Evolutionary conservation across 2,329 filamentous ascomycete genomes (phyloP).

Genomic region (Rhynchosporium agropyri): DNA sequence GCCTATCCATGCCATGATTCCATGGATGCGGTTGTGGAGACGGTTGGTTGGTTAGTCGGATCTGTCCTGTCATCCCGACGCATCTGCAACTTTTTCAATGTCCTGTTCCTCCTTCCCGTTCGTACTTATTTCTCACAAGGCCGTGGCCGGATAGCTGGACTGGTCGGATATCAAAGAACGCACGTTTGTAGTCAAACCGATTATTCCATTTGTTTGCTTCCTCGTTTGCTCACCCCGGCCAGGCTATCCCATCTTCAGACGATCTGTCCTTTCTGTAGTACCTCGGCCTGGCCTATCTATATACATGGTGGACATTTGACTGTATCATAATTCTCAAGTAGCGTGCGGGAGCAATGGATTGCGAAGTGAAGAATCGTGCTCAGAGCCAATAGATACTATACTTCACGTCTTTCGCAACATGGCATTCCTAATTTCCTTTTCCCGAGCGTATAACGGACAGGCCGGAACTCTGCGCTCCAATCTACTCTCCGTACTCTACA

Average conservation of each 20-base stretch:
- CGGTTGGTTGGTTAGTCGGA: too few species aligned
- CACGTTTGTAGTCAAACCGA: neutral
- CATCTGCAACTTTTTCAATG: constrained; percentile 2
- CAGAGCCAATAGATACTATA: constrained; percentile 2
- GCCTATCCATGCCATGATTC: neutral
- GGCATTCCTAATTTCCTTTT: neutral
- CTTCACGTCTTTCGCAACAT: too few species aligned
- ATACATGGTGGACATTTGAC: neutral
- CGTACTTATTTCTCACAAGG: neutral
- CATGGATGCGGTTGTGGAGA: neutral
- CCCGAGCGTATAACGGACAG: constrained; percentile 3
- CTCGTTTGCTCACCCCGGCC: constrained; percentile 1
- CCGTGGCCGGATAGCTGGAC: neutral
- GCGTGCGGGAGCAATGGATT: neutral
- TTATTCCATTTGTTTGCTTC: neutral
- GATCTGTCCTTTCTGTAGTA: neutral
- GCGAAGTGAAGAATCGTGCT: neutral
- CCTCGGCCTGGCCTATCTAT: neutral
- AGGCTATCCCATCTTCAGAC: neutral
- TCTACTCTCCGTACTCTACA: neutral
- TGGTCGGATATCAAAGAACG: neutral
- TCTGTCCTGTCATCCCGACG: constrained; percentile 10
- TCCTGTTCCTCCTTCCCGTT: constrained; percentile 11
- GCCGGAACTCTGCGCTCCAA: neutral
- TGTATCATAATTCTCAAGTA: neutral